Conservation (phyloP, 257 asterid species). For the Nyctanthes arbortristis region DNA sequence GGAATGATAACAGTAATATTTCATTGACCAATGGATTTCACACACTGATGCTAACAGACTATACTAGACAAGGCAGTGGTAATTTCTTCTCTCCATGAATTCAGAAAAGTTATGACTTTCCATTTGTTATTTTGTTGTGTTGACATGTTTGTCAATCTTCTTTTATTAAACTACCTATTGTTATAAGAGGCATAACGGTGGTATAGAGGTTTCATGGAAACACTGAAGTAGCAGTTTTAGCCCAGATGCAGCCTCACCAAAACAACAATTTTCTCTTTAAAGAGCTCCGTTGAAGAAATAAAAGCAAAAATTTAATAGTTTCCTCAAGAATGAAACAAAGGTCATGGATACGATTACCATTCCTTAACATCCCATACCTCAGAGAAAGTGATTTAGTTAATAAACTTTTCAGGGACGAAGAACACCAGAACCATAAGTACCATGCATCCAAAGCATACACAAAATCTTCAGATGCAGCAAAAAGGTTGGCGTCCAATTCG, state of each 20-base stretch:
- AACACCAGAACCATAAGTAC: slow-evolving; percentile 1
- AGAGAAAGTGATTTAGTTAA: no score
- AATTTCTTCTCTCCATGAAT: no score
- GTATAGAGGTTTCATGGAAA: background rate
- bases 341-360: background rate
- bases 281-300: background rate
- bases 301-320: background rate
- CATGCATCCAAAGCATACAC: slow-evolving; percentile 7
- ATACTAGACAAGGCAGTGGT: background rate
- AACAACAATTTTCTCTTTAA: slow-evolving; percentile 10
- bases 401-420: background rate
- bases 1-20: slow-evolving; percentile 23
- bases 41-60: background rate
- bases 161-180: slow-evolving; percentile 11
- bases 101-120: slow-evolving; percentile 1
- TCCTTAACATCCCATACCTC: background rate
- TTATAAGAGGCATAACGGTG: background rate
- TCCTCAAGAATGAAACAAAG: background rate
- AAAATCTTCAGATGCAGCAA: slow-evolving; percentile 17
- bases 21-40: background rate
- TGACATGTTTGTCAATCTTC: background rate
- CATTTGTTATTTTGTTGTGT: background rate
- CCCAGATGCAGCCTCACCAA: background rate
- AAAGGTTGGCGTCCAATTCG: no score
- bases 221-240: background rate